Evolutionary conservation across 768 basidiomycete species (phyloP), one percentile per base, ranked within the genome.

Genomic region (Kwoniella sp.): DNA sequence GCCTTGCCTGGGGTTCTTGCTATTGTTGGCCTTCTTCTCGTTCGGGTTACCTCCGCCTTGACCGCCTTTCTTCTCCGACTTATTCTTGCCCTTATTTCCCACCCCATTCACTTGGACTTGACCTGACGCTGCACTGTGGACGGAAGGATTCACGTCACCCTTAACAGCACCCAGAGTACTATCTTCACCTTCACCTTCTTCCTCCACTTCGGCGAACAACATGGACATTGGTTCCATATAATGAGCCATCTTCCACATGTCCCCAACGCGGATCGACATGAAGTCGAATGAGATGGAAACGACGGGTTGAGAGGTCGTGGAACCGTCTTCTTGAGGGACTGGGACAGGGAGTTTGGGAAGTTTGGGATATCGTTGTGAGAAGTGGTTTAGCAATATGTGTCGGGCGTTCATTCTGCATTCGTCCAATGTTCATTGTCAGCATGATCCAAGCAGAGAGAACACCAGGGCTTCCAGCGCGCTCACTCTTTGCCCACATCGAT

Each of bases 321-420:
- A 66, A 58, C 45, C 41, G 13, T 28, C 47, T 50, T 56, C 55
- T 11, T 56, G 41, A 5, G 68, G 58, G 17, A 64, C 31, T 5
- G 69, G 28, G 31, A 67, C 51, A n/a, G 79, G 80, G 3, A 85
- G 82, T 26, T 86, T 86, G 2, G 92, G 92, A 76, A 94, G 83
- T 71, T 90, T 92, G 20, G 94, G 92, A 80, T 95, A 94, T 29
- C 93, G 88, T 45, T 91, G 91, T 11, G 93, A 96, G 82, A 97
- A 97, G 79, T 97, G 94, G 0, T 93, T 98, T 23, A 98, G 85
- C n/a, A 97, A 86, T 47, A 92, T 84, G 68, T 92, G 88, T 58
- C 87, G 82, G 0, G 93, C 93, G 11, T 86, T 84, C 93, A 95
- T 95, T 66, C 92, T 94, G 22, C 5, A 37, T 7, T 13, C 5